Evolutionary conservation across 306 rosid genomes (phyloP).

Genomic region (Trifolium pratense): DNA sequence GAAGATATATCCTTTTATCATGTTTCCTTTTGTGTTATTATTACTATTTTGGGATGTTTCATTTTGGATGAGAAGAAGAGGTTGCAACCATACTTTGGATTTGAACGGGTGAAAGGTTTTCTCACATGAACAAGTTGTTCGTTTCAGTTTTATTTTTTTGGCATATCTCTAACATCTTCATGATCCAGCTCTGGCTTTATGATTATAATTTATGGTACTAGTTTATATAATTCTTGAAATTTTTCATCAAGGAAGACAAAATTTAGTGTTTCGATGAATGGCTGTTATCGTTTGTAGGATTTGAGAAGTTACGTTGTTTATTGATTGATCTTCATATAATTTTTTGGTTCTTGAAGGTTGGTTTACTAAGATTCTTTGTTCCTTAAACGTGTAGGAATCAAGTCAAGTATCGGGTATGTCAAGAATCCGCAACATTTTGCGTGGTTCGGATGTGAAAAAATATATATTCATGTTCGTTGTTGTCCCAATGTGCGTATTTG

Average conservation of each 20-base stretch:
- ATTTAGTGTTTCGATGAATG: neutral
- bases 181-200: constrained; percentile 23
- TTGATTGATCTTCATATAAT: constrained; percentile 3
- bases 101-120: constrained; percentile 20
- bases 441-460: constrained; percentile 80
- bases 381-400: constrained; percentile 66
- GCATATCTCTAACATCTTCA: constrained; percentile 2
- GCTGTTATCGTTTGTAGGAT: constrained; percentile 9
- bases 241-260: neutral
- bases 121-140: constrained; percentile 23
- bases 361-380: constrained; percentile 30
- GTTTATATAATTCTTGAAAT: neutral
- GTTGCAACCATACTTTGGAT: constrained; percentile 38
- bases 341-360: neutral
- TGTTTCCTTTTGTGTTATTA: neutral
- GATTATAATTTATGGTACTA: constrained; percentile 8
- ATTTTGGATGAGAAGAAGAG: constrained; percentile 29
- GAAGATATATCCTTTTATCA: constrained; percentile 7
- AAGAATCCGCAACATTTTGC: constrained; percentile 79
- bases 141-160: neutral
- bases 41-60: constrained; percentile 18
- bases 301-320: neutral
- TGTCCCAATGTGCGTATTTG: constrained; percentile 69
- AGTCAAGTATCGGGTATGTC: constrained; percentile 72
- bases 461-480: constrained; percentile 67